Evolutionary conservation across 331 rosid genomes (phyloP).

Genomic region (Acacia concinna): DNA sequence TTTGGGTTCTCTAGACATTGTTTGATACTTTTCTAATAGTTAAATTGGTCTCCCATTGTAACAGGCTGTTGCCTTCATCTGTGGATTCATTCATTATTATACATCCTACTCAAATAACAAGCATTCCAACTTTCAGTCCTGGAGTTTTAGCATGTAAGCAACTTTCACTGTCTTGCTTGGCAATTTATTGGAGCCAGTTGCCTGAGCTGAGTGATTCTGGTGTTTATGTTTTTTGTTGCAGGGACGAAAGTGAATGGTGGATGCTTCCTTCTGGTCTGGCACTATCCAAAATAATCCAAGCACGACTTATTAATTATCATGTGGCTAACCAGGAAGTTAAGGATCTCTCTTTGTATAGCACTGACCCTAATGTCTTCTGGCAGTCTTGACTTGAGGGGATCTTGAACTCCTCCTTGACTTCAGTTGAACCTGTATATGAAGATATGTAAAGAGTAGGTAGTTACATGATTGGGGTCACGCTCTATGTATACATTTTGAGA

Average conservation of each 20-base stretch:
- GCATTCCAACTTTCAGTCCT: conserved; percentile 68
- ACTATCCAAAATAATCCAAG: conserved; percentile 79
- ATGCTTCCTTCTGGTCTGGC: conserved; percentile 79
- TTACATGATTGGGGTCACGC: not conserved
- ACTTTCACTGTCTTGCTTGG: not conserved
- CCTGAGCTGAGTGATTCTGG: not conserved
- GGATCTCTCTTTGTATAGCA: conserved; percentile 93
- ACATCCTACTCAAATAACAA: conserved; percentile 52
- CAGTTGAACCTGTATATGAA: not conserved
- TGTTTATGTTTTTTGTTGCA: conserved; percentile 42
- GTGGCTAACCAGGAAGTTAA: conserved; percentile 95
- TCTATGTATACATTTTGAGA: not conserved
- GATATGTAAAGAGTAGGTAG: not conserved
- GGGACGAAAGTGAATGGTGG: conserved; percentile 99
- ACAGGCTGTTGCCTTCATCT: conserved; percentile 78
- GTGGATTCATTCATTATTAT: conserved; percentile 79
- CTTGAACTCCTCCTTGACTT: not conserved
- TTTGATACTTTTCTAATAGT: conserved; percentile 5
- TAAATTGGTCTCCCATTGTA: conserved; percentile 16
- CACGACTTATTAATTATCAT: conserved; percentile 82
- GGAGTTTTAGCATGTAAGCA: conserved; percentile 92
- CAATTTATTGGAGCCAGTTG: not conserved
- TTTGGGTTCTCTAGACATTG: not conserved
- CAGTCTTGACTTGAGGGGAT: conserved; percentile 67
- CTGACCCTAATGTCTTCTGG: conserved; percentile 84